Evolutionary conservation across 2,329 filamentous ascomycete species (phyloP).

Genomic region (Cercospora sp.): DNA sequence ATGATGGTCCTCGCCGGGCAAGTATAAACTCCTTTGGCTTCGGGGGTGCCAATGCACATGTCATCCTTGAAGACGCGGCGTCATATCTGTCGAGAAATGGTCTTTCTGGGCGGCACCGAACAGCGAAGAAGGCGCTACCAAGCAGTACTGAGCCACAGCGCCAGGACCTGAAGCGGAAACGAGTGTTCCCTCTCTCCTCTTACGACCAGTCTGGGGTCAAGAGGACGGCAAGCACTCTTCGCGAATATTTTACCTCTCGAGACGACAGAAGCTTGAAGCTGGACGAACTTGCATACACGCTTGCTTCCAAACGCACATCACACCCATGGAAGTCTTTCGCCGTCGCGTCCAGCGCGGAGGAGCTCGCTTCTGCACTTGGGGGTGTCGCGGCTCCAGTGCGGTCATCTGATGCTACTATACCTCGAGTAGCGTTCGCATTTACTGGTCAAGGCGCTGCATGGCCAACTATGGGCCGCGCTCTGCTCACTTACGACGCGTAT

Average conservation of each 20-base stretch:
- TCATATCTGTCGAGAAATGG: no score
- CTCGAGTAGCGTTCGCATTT: slow-evolving; percentile 15
- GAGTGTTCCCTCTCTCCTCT: slow-evolving; percentile 5
- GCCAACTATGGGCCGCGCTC: slow-evolving; percentile 24
- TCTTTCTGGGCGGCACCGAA: no score
- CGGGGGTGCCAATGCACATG: slow-evolving; percentile 33
- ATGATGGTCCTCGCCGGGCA: no score
- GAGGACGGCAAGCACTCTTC: not conserved
- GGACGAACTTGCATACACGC: slow-evolving; percentile 15
- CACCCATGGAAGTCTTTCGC: slow-evolving; percentile 12
- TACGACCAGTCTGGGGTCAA: not conserved
- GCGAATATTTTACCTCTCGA: not conserved
- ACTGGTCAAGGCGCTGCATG: slow-evolving; percentile 30
- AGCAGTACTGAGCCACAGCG: not conserved
- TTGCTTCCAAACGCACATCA: slow-evolving; percentile 12
- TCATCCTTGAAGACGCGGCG: slow-evolving; percentile 26
- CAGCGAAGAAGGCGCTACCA: not conserved
- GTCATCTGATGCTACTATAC: slow-evolving; percentile 4
- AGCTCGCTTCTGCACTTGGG: not conserved
- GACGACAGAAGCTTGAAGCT: not conserved
- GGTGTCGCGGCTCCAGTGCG: not conserved
- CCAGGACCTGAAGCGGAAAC: not conserved
- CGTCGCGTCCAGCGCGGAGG: not conserved
- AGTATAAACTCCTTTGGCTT: slow-evolving; percentile 16
- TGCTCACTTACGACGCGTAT: slow-evolving; percentile 22